phyloP scores from a whole-genome alignment of 1,284 basidiomycete species.

The Coniferiporia weirii region DNA sequence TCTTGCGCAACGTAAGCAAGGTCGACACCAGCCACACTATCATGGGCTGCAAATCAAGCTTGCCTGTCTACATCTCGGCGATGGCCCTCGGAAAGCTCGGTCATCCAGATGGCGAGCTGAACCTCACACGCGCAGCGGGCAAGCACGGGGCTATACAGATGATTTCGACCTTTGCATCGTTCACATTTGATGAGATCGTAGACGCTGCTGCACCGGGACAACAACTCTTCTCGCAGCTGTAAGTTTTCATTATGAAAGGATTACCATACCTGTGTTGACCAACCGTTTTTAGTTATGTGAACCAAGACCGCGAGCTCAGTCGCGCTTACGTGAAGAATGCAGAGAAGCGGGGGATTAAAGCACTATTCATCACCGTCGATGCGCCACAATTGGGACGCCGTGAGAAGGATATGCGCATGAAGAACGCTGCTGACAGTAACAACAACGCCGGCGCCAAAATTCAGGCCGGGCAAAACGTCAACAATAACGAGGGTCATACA shows the following conservation, averaged over 20 bases:
- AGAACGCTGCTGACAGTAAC: slow-evolving; percentile 49
- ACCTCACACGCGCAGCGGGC: slow-evolving; percentile 79
- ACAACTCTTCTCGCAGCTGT: slow-evolving; percentile 76
- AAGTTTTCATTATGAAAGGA: slow-evolving; percentile 23
- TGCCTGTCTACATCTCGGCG: slow-evolving; percentile 58
- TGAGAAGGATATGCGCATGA: slow-evolving; percentile 95
- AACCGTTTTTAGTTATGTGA: slow-evolving; percentile 63
- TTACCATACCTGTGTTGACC: neutral
- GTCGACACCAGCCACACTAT: slow-evolving; percentile 61
- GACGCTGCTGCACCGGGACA: slow-evolving; percentile 73
- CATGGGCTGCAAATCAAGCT: slow-evolving; percentile 47
- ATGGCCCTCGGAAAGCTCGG: slow-evolving; percentile 91
- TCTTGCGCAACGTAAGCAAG: slow-evolving; percentile 57
- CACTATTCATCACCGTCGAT: slow-evolving; percentile 88
- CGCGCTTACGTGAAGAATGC: slow-evolving; percentile 81
- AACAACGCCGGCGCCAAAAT: slow-evolving; percentile 70
- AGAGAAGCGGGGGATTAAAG: slow-evolving; percentile 79
- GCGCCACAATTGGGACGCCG: slow-evolving; percentile 88
- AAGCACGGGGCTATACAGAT: slow-evolving; percentile 83
- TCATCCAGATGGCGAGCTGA: slow-evolving; percentile 91
- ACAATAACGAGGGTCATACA: slow-evolving; percentile 87
- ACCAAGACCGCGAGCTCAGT: slow-evolving; percentile 78
- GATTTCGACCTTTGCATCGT: slow-evolving; percentile 88
- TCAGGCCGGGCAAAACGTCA: slow-evolving; percentile 61
- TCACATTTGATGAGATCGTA: slow-evolving; percentile 85